Evolutionary conservation across 2,329 filamentous ascomycete species (phyloP).

Genomic region (Epicoccum nigrum): DNA sequence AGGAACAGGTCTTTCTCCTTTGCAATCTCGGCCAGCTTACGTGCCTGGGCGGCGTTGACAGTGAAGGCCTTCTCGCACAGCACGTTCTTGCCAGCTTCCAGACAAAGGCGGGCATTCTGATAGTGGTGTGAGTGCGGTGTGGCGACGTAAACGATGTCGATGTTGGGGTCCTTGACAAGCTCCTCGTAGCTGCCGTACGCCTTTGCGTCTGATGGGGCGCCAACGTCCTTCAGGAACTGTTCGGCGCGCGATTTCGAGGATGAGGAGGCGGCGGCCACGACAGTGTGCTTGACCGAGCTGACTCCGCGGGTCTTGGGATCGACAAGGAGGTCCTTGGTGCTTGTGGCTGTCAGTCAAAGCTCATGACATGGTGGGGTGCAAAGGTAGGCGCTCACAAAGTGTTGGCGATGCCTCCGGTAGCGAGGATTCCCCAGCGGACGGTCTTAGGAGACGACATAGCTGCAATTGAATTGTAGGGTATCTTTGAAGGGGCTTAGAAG

Average conservation of each 20-base stretch:
- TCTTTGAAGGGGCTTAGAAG: not conserved
- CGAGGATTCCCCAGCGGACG: constrained; percentile 55
- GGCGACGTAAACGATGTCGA: constrained; percentile 88
- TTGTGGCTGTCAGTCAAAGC: constrained; percentile 18
- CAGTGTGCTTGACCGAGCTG: constrained; percentile 74
- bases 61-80: constrained; percentile 92
- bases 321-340: constrained; percentile 75
- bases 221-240: constrained; percentile 73
- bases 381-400: constrained; percentile 47
- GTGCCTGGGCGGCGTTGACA: constrained; percentile 78
- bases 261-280: constrained; percentile 82
- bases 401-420: constrained; percentile 56
- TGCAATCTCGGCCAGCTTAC: constrained; percentile 73
- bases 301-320: constrained; percentile 74
- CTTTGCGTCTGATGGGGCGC: constrained; percentile 70
- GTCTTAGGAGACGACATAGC: constrained; percentile 46
- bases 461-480: not conserved
- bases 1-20: constrained; percentile 65
- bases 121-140: constrained; percentile 94
- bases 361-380: constrained; percentile 10
- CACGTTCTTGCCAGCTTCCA: constrained; percentile 84
- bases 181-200: constrained; percentile 83
- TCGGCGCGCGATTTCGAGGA: constrained; percentile 71
- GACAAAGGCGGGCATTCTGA: constrained; percentile 84
- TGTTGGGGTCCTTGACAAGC: constrained; percentile 75